Base-by-base conservation (phyloP, 75 land plant species). In the Ceratopteris richardii region DNA sequence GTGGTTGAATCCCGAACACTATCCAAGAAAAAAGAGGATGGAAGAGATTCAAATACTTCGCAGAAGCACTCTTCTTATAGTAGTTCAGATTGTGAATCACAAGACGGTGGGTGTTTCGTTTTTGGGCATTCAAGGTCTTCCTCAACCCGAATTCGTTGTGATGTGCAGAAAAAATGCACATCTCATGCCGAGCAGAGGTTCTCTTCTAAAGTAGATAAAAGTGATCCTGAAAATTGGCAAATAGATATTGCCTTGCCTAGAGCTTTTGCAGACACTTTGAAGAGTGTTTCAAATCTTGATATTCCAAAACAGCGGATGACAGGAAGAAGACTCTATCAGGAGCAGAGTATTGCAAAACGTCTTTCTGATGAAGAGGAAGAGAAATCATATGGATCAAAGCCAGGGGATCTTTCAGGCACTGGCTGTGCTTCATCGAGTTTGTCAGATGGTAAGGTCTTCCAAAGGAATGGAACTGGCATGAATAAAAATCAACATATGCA, bases 211-310 rank as follows among this genome's bases (percentile, higher is more conserved):
- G 30, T 70, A 44, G 71, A 71, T 43, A 57, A 44, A 51, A 68
- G 44, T 20, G 66, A 74, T 43, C 46, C 65, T 44, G 62, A 54
- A 58, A 73, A 79, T 66, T 90, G 96, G 85, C 76, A 84, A 28
- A 70, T 84, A 51, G 85, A 90, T 66, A 74, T 90, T 44, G 80
- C 93, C 48, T 60, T 90, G 53, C 85, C 96, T 64, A 63, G 31
- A 29, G 54, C 25, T 25, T 42, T 31, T 72, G 56, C 27, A 29
- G 24, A 51, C 54, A 47, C 18, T 60, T 44, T 63, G 80, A 58
- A 56, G 69, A 58, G 33, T 60, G 73, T 21, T 58, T 51, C n/a
- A 60, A 66, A 26, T 64, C 69, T 56, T 55, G 66, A 58, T 54
- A 64, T 20, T 66, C 65, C 29, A 71, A 73, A 58, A 53, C 54